These are phyloP conservation scores for Sarocladium brachiariae DNA, from an alignment of 2,329 filamentous ascomycete species.

Conservation along the genomic window DNA sequence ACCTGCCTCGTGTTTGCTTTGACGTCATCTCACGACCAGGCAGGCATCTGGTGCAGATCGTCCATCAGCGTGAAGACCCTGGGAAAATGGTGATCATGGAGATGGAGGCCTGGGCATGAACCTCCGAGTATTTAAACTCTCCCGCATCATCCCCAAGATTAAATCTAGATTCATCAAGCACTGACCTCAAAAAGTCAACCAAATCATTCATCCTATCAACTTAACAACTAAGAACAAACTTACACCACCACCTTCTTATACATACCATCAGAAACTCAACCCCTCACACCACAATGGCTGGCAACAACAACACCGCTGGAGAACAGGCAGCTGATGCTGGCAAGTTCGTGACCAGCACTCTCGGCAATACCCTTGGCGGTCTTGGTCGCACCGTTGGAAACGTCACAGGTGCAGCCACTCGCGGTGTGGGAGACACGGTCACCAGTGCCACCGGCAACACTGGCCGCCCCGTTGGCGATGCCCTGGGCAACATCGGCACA, in stretches of 20 bases:
- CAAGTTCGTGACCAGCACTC: constrained; percentile 32
- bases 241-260: constrained; percentile 4
- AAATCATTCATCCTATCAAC: too few relatives aligned
- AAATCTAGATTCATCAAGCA: too few relatives aligned
- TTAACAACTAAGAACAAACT: neutral
- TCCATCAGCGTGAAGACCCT: neutral
- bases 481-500: constrained; percentile 42
- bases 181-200: too few relatives aligned
- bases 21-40: constrained; percentile 5
- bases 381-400: constrained; percentile 32
- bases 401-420: constrained; percentile 44
- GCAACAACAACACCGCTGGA: constrained; percentile 18
- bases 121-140: neutral
- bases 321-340: constrained; percentile 27
- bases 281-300: constrained; percentile 15
- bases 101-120: neutral
- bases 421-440: constrained; percentile 50
- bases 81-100: neutral
- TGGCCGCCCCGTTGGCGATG: constrained; percentile 49
- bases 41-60: constrained; percentile 1
- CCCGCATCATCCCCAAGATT: neutral
- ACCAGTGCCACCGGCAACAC: constrained; percentile 45
- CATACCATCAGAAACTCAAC: too few relatives aligned
- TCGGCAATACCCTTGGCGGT: constrained; percentile 35
- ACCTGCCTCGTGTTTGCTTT: too few relatives aligned